Evolutionary conservation across 2,329 filamentous ascomycete genomes (phyloP).

Genomic region (Colletotrichum echinochloae): DNA sequence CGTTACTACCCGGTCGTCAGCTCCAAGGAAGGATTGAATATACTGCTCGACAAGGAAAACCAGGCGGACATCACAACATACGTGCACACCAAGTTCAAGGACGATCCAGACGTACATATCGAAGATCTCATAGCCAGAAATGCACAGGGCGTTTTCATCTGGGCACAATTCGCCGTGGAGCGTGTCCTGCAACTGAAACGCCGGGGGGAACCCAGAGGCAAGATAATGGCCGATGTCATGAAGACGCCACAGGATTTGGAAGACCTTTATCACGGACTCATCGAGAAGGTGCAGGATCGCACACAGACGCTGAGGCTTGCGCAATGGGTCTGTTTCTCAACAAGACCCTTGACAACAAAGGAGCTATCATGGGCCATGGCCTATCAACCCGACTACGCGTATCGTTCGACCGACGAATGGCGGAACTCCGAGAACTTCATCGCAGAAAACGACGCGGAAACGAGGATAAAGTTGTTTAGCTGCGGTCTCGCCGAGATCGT

Average conservation of each 20-base stretch:
- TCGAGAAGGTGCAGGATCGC: background rate
- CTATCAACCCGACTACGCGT: background rate
- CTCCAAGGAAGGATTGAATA: background rate
- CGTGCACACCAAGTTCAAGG: background rate
- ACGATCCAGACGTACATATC: background rate
- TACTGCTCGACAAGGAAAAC: background rate
- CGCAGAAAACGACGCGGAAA: conserved; percentile 31
- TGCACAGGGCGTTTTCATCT: background rate
- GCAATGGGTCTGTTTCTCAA: background rate
- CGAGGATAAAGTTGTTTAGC: conserved; percentile 44
- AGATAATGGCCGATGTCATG: background rate
- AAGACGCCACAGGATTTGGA: background rate
- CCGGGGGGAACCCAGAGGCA: background rate
- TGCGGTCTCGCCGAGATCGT: conserved; percentile 36
- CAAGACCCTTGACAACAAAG: background rate
- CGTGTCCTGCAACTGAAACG: background rate
- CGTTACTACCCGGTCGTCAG: background rate
- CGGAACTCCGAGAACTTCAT: background rate
- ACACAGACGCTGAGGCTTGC: background rate
- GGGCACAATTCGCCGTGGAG: background rate
- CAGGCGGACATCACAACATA: background rate
- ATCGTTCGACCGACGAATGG: background rate
- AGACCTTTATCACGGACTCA: background rate
- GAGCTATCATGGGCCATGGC: background rate
- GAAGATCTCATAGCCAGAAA: background rate